These are phyloP conservation scores for Collybia nuda DNA, from an alignment of 768 basidiomycete genomes.

Conservation along the genomic window DNA sequence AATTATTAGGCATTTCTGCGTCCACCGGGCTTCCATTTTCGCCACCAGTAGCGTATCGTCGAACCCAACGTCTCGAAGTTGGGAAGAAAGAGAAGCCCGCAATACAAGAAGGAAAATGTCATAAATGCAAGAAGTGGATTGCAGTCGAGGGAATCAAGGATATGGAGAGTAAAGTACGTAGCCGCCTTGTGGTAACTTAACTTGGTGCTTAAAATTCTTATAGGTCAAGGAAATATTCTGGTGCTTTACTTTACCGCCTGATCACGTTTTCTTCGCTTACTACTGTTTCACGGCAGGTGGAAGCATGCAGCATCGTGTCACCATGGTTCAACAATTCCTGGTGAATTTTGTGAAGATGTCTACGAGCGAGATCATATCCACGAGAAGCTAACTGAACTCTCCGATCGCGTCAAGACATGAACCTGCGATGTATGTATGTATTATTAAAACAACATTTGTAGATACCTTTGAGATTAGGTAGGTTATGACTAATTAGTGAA, in stretches of 20 bases:
- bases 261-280: background rate
- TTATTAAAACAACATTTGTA: too few species aligned
- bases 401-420: background rate
- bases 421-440: too few species aligned
- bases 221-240: conserved; percentile 78
- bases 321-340: conserved; percentile 50
- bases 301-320: conserved; percentile 84
- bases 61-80: conserved; percentile 38
- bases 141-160: conserved; percentile 72
- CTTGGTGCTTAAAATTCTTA: background rate
- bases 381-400: conserved; percentile 9
- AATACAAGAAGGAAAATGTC: conserved; percentile 74
- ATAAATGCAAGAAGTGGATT: conserved; percentile 75
- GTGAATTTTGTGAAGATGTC: conserved; percentile 47
- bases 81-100: conserved; percentile 59
- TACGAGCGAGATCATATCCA: conserved; percentile 55
- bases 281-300: conserved; percentile 49
- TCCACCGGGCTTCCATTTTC: conserved; percentile 71
- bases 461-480: too few species aligned
- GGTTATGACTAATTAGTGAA: too few species aligned
- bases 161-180: conserved; percentile 64
- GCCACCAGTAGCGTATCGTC: conserved; percentile 67
- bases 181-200: background rate
- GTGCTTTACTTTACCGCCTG: conserved; percentile 36
- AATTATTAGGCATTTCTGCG: conserved; percentile 63